Evolutionary conservation across 1,284 basidiomycete genomes (phyloP).

Genomic region (Omphalotus olearius): DNA sequence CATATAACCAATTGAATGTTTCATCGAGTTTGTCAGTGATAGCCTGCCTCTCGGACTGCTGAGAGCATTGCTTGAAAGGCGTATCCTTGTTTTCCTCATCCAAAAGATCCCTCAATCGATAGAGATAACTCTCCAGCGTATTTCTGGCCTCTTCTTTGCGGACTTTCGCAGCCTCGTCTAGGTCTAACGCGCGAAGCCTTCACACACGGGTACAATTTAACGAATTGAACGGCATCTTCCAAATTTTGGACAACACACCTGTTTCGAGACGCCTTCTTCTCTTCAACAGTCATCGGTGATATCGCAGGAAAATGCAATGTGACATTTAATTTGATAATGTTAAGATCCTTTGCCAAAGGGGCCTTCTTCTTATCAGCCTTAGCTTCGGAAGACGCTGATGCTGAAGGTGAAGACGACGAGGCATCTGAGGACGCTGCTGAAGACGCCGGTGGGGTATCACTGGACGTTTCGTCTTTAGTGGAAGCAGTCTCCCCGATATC

Average conservation of each 20-base stretch:
- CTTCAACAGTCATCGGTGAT: constrained; percentile 65
- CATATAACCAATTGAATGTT: constrained; percentile 80
- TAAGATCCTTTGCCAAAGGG: constrained; percentile 32
- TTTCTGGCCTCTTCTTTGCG: constrained; percentile 90
- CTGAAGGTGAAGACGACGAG: constrained; percentile 22
- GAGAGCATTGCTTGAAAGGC: constrained; percentile 80
- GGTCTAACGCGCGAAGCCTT: constrained; percentile 78
- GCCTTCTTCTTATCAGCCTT: constrained; percentile 31
- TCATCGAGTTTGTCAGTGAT: constrained; percentile 67
- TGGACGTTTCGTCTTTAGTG: constrained; percentile 34
- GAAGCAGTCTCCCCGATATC: constrained; percentile 30
- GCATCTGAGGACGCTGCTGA: constrained; percentile 24
- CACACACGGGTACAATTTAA: neutral
- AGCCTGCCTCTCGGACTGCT: constrained; percentile 61
- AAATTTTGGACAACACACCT: constrained; percentile 46
- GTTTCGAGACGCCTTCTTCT: constrained; percentile 68
- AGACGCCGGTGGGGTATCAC: constrained; percentile 20
- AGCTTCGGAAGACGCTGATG: constrained; percentile 25
- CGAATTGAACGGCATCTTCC: neutral
- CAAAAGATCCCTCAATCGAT: constrained; percentile 83
- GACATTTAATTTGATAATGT: constrained; percentile 63
- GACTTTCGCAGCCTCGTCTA: constrained; percentile 73
- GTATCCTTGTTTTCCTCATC: constrained; percentile 59
- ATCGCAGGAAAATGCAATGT: constrained; percentile 59
- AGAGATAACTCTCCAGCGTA: constrained; percentile 88